These are phyloP conservation scores for Globisporangium viniferum DNA, from an alignment of 352 stramenopile species.

Conservation along the genomic window DNA sequence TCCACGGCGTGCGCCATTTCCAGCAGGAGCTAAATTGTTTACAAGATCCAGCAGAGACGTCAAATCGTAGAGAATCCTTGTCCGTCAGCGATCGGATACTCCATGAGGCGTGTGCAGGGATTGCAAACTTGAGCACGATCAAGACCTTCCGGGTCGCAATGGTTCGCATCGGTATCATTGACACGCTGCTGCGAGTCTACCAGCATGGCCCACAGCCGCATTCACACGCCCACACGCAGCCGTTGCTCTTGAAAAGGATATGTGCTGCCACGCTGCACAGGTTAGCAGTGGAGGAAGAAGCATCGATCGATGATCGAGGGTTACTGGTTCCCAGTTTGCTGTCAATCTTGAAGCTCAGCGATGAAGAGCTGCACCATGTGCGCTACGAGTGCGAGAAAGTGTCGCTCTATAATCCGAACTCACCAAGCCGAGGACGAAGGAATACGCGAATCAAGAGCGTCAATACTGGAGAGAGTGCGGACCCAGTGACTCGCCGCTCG, in stretches of 20 bases:
- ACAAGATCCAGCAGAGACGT: neutral
- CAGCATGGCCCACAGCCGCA: constrained; percentile 12
- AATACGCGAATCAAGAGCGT: neutral
- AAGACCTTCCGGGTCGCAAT: constrained; percentile 53
- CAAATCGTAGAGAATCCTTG: neutral
- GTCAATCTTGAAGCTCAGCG: constrained; percentile 46
- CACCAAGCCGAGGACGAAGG: neutral
- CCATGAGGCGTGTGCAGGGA: constrained; percentile 47
- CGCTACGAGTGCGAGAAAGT: constrained; percentile 76
- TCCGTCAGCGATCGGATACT: constrained; percentile 37
- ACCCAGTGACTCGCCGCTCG: neutral
- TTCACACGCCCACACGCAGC: neutral
- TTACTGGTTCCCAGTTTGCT: constrained; percentile 57
- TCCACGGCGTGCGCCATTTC: constrained; percentile 58
- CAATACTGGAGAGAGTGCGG: neutral
- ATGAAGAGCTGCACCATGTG: constrained; percentile 68
- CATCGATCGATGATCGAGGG: constrained; percentile 27
- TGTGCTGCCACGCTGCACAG: constrained; percentile 71
- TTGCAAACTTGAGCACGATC: constrained; percentile 74
- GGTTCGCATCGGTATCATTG: constrained; percentile 49
- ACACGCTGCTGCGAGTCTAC: constrained; percentile 47
- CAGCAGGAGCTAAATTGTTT: constrained; percentile 49
- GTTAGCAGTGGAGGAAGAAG: constrained; percentile 58
- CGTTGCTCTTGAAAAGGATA: constrained; percentile 33
- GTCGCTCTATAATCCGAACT: constrained; percentile 33